Base-by-base conservation (phyloP, 768 basidiomycete genomes). In the Trametopsis cervina region DNA sequence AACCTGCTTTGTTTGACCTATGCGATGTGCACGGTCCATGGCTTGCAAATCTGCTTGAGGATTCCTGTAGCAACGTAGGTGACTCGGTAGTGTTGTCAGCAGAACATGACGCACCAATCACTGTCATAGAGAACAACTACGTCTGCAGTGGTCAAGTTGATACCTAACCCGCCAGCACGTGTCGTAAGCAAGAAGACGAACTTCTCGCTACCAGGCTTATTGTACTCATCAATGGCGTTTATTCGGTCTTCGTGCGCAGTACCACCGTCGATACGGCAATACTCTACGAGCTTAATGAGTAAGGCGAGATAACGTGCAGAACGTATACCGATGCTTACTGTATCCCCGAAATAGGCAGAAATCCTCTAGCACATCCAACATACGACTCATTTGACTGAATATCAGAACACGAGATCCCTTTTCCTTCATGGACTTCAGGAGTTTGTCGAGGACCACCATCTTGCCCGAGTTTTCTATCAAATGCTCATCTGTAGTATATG, bases 351-450 rank as follows among this genome's bases (percentile, higher is more conserved):
- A 99, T 51, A 95, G 71, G 65, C 93, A 97, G 65, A 94, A 98
- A 61, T 98, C 95, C 63, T 98, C 95, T 39, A 99, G 66, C 50
- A 99, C 98, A 65, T 99, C 96, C 42, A 97, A 75, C 49, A 98
- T 89, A n/a, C 96, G 85, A 67, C 90, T 94, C 96, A 99, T 98
- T 66, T 98, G 96, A 58, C 91, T 95, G 72, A 99, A 99, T 52
- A 99, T 96, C 55, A 97, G 78, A 2, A 93, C 89, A 6, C 95
- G 80, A 2, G 91, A 95, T n/a, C 92, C 94, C 63, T 93, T 93
- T 20, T 69, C 82, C 60, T 89, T 91, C 89, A 97, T 86, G 26
- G 76, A 80, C 48, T 73, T 72, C 17, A 98, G 78, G 0, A 99
- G 74, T 65, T 92, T 97, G 71, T 99, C 94, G 23, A 99, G 78